Conservation (phyloP, 2,329 filamentous ascomycete genomes). For the Xylaria sp. region DNA sequence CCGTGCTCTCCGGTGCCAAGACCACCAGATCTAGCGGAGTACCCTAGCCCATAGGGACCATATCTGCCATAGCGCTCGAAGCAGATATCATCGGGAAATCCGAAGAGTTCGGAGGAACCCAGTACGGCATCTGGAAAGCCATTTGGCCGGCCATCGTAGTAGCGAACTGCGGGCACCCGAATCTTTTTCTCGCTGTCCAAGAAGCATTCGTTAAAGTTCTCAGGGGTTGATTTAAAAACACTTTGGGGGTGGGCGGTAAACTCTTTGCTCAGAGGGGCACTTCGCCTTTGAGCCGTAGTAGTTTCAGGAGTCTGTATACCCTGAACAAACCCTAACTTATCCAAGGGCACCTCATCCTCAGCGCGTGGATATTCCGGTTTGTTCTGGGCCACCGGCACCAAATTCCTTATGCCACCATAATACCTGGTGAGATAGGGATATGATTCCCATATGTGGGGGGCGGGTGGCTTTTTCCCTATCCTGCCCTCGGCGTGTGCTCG, state of each 20-base stretch:
- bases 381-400: constrained; percentile 75
- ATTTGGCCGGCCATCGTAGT: constrained; percentile 80
- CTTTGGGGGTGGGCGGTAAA: constrained; percentile 61
- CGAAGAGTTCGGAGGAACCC: constrained; percentile 87
- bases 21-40: constrained; percentile 81
- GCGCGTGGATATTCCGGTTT: constrained; percentile 82
- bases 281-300: constrained; percentile 39
- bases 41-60: constrained; percentile 90
- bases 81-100: constrained; percentile 85
- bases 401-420: constrained; percentile 83
- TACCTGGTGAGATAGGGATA: constrained; percentile 90
- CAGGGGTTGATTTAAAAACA: constrained; percentile 52
- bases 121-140: constrained; percentile 87
- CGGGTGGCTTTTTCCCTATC: constrained; percentile 59
- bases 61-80: constrained; percentile 92
- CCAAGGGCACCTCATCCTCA: constrained; percentile 66
- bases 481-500: constrained; percentile 67
- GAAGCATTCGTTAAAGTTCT: constrained; percentile 79
- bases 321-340: constrained; percentile 53
- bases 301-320: constrained; percentile 48
- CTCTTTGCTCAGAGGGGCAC: constrained; percentile 60
- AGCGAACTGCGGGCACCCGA: constrained; percentile 75
- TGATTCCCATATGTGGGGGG: constrained; percentile 81
- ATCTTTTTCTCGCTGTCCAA: constrained; percentile 75
- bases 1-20: constrained; percentile 87